Percentiles rank a stretch among this genome's conserved stretches.
Evolutionary conservation across 1,284 basidiomycete genomes (phyloP).

Genomic region (Rhodotorula sp.): DNA sequence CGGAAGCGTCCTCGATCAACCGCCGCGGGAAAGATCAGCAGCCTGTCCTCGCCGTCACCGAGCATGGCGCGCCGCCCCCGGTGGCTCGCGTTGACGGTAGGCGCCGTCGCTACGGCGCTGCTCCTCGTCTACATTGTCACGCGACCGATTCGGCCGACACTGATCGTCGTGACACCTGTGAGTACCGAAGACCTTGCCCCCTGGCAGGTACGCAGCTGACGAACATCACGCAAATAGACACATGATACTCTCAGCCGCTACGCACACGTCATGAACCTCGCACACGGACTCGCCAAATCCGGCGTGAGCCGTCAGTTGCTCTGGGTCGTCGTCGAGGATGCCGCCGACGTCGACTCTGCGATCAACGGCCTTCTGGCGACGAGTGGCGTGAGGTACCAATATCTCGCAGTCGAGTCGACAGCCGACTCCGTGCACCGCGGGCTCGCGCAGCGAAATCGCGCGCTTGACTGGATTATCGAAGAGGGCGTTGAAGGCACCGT

Average conservation of each 20-base stretch:
- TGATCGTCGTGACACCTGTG: background rate
- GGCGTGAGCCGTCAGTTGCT: background rate
- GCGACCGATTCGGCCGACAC: background rate
- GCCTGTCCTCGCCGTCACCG: background rate
- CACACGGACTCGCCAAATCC: background rate
- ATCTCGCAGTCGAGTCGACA: background rate
- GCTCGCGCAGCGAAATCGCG: conserved; percentile 16
- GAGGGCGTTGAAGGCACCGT: background rate
- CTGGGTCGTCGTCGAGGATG: conserved; percentile 25
- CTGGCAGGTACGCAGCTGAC: too few relatives aligned
- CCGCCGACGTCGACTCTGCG: conserved; percentile 1
- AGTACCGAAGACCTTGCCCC: background rate
- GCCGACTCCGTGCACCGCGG: conserved; percentile 2
- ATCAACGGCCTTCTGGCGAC: background rate
- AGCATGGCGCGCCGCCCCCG: background rate
- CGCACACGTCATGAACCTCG: background rate
- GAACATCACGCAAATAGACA: background rate
- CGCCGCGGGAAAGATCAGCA: too few relatives aligned
- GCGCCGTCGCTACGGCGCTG: background rate
- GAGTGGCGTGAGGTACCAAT: background rate
- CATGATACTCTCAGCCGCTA: background rate
- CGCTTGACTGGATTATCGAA: conserved; percentile 6
- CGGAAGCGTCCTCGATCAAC: too few relatives aligned
- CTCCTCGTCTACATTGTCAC: background rate
- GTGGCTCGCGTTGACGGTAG: background rate